Percentiles rank a stretch among this genome's conserved stretches.
phyloP scores from a whole-genome alignment of 2,329 filamentous ascomycete species.

The Ilyonectria sp. region DNA sequence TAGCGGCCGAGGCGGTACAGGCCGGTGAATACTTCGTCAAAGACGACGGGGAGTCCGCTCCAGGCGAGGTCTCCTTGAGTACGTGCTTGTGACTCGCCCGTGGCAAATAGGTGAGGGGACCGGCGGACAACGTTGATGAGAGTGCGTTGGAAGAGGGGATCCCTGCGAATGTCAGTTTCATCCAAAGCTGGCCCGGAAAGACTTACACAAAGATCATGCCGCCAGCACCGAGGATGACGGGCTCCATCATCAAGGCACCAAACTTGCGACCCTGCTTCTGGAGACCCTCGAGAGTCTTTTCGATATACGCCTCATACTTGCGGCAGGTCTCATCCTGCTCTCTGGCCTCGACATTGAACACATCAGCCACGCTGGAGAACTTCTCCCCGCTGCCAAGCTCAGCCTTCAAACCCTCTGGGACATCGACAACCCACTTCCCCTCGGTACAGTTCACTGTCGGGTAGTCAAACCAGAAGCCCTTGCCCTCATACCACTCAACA shows the following conservation, averaged over 20 bases:
- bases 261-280: constrained; percentile 74
- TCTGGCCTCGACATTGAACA: constrained; percentile 73
- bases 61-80: constrained; percentile 61
- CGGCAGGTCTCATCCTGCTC: constrained; percentile 59
- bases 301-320: constrained; percentile 75
- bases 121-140: constrained; percentile 78
- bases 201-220: constrained; percentile 86
- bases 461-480: constrained; percentile 86
- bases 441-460: constrained; percentile 78
- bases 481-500: constrained; percentile 87
- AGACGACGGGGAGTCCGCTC: constrained; percentile 83
- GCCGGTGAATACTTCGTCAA: constrained; percentile 91
- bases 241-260: constrained; percentile 85
- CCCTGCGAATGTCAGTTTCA: constrained; percentile 60
- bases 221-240: constrained; percentile 84
- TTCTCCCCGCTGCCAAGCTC: constrained; percentile 60
- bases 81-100: constrained; percentile 20
- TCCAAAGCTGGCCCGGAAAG: background rate
- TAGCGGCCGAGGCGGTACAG: constrained; percentile 85
- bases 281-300: constrained; percentile 66
- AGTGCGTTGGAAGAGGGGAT: constrained; percentile 84
- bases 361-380: constrained; percentile 65
- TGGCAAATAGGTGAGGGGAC: constrained; percentile 69
- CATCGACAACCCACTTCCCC: constrained; percentile 76
- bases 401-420: constrained; percentile 64